Conservation (phyloP, 2,329 filamentous ascomycete genomes). For the Phialophora chinensis region DNA sequence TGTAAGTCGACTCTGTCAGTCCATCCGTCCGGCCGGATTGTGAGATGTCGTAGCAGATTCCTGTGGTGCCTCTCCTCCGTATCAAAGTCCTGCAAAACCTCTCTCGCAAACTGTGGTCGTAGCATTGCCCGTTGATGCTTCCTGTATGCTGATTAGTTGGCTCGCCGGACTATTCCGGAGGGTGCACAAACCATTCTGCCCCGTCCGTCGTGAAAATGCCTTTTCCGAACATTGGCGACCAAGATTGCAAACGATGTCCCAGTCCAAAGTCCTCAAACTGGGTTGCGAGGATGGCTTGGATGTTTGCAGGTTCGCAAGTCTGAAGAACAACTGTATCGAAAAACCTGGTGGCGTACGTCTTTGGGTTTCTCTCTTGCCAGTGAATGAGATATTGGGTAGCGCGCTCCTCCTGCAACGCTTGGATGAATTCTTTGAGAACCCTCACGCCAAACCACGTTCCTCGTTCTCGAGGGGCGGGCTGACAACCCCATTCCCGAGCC, state of each 20-base stretch:
- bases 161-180: too few species aligned
- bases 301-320: constrained; percentile 61
- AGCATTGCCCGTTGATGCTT: constrained; percentile 78
- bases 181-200: too few species aligned
- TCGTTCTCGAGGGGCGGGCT: too few species aligned
- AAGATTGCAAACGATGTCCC: too few species aligned
- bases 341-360: constrained; percentile 25
- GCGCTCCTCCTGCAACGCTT: too few species aligned
- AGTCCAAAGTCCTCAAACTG: constrained; percentile 82
- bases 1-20: constrained; percentile 68
- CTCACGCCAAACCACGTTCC: too few species aligned
- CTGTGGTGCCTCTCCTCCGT: constrained; percentile 80
- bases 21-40: constrained; percentile 58
- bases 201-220: too few species aligned
- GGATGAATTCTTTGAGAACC: too few species aligned
- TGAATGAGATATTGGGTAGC: too few species aligned
- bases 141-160: too few species aligned
- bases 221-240: too few species aligned
- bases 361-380: constrained; percentile 30
- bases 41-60: constrained; percentile 70
- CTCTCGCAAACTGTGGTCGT: constrained; percentile 82
- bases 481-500: too few species aligned
- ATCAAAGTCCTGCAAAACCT: constrained; percentile 79
- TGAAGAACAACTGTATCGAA: constrained; percentile 36
- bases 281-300: constrained; percentile 82